These are phyloP conservation scores for Claviceps sorghi DNA, from an alignment of 2,329 filamentous ascomycete species.

Conservation along the genomic window DNA sequence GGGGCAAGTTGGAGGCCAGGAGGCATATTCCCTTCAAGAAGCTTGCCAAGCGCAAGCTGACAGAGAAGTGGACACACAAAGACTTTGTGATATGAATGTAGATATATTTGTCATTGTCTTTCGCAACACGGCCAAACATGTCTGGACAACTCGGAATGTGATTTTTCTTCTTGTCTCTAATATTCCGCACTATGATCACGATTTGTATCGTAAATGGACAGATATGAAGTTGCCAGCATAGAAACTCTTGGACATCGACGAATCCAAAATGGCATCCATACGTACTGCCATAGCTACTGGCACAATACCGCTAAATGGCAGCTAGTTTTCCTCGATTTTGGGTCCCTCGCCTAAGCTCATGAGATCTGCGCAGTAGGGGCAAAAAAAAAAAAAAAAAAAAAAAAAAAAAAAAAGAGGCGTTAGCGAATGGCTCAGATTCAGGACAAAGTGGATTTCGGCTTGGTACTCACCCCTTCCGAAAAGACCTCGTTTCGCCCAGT, in stretches of 20 bases:
- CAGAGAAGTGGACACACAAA: slow-evolving; percentile 97
- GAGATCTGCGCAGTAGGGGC: slow-evolving; percentile 31
- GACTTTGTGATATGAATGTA: slow-evolving; percentile 44
- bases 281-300: not conserved
- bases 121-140: not conserved
- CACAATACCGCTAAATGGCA: not conserved
- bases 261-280: not conserved
- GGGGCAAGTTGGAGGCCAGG: slow-evolving; percentile 77
- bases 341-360: slow-evolving; percentile 31
- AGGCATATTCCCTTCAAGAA: slow-evolving; percentile 67
- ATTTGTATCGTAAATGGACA: not conserved
- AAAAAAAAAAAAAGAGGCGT: no score
- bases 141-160: not conserved
- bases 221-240: not conserved
- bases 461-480: slow-evolving; percentile 75
- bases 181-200: not conserved
- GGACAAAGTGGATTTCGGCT: not conserved
- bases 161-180: not conserved
- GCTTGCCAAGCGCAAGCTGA: slow-evolving; percentile 65
- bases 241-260: not conserved
- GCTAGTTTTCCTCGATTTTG: not conserved
- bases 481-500: slow-evolving; percentile 91
- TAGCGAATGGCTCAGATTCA: not conserved
- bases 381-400: no score
- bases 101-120: not conserved